Evolutionary conservation across 225 moss, liverwort and hornwort genomes (phyloP), one percentile per base, ranked within the genome.

Genomic region (Takakia lepidozioides): DNA sequence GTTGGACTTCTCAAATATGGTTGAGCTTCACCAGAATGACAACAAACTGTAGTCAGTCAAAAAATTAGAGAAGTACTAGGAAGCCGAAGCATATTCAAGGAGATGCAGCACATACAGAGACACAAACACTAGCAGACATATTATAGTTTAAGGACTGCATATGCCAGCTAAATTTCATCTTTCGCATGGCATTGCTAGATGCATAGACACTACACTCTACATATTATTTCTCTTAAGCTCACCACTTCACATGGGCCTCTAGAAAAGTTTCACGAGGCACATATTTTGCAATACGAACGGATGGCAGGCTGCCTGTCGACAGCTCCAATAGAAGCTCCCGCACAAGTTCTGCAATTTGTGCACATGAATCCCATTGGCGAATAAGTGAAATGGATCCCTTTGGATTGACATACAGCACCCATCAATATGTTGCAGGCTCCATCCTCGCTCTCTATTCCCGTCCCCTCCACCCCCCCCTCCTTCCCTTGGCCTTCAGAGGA

Each of bases 1-100:
- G 42, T 40, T 51, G 16, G 67, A 67, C 63, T 80, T 51, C 54
- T 80, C 79, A 60, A 80, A 80, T 42, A 80, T 80, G 42, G 74
- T 74, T 56, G 57, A 55, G 58, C 79, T 80, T 63, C n/a, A n/a
- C n/a, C n/a, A n/a, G n/a, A n/a, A n/a, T n/a, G n/a, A n/a, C n/a
- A n/a, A n/a, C n/a, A n/a, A n/a, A n/a, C n/a, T n/a, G n/a, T n/a
- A n/a, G n/a, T n/a, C n/a, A n/a, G n/a, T 74, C 27, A 53, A 66
- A 46, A 39, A 25, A 29, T 56, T 38, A 19, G 42, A 4, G 8
- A 27, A 27, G 29, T 41, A 28, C 40, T 41, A 28, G 28, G 28
- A 24, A 40, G 29, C 16, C 11, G 32, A 32, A 6, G 7, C 32
- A 32, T 32, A 11, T 32, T 32, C 8, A 19, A 1, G 38, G 14